A percentile compares a stretch with the other conserved stretches of the same genome.
Evolutionary conservation across 495 filamentous ascomycete genomes (phyloP).

Genomic region (Podospora appendiculata): DNA sequence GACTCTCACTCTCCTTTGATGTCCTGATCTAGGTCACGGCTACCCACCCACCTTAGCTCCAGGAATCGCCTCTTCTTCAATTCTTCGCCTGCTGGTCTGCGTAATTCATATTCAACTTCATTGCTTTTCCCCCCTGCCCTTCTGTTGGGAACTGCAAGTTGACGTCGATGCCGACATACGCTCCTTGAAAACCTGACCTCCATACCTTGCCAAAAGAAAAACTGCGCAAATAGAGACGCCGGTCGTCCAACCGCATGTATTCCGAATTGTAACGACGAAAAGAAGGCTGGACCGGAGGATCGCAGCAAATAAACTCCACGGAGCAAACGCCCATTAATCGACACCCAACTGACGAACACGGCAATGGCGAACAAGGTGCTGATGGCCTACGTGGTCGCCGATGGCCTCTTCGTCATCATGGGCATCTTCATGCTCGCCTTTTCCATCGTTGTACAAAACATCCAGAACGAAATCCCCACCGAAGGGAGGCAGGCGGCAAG

Average conservation of each 20-base stretch:
- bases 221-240: constrained; percentile 12
- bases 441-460: constrained; percentile 49
- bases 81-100: constrained; percentile 4
- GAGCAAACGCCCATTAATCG: too few species aligned
- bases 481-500: constrained; percentile 51
- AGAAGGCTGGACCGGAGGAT: neutral
- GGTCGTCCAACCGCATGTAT: constrained; percentile 8
- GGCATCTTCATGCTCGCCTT: constrained; percentile 58
- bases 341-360: constrained; percentile 2
- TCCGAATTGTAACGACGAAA: neutral
- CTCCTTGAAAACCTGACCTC: constrained; percentile 3
- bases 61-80: constrained; percentile 18
- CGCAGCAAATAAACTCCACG: neutral
- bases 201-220: neutral
- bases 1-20: too few species aligned
- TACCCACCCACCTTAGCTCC: too few species aligned
- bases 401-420: constrained; percentile 54
- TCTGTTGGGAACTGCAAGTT: constrained; percentile 22
- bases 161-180: constrained; percentile 18
- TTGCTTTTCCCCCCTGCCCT: neutral
- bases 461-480: constrained; percentile 33
- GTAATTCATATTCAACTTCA: constrained; percentile 8
- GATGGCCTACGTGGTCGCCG: constrained; percentile 45
- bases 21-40: too few species aligned
- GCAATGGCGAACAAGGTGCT: constrained; percentile 53